Evolutionary conservation across 371 early-diverging fungal species (phyloP), one percentile per base, ranked within the genome.

Genomic region (Batkoa obscura): DNA sequence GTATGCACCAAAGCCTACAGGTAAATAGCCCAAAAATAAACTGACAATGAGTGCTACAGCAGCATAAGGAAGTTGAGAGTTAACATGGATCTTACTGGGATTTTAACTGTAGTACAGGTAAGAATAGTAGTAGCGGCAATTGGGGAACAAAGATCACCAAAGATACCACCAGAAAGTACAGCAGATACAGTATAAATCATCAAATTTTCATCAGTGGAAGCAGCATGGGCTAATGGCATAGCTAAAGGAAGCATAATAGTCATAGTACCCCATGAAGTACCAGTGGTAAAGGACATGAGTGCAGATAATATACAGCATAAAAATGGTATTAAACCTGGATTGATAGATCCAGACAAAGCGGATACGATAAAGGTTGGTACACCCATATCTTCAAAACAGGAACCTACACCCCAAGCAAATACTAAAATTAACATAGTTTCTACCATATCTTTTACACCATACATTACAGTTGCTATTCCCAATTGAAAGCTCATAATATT

Each of bases 221-320:
- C 9, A 4, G 41, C 12, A 23, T 35, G 3, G 13, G 39, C 50
- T 9, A 57, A 38, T 1, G 57, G 57, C 35, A 57, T 41, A 12
- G 39, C 50, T 42, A 57, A 41, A 6, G 57, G 57, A 32, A 57
- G 50, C 39, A 57, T 37, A 37, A 57, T 57, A 32, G 50, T n/a
- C 34, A 39, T 57, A n/a, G 57, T 57, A 17, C 57, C 57, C 57
- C 57, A 57, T 2, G 50, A 49, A n/a, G 57, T 57, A 50, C 57
- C 57, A 10, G 57, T 57, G 3, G 31, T 42, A 31, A 57, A 57
- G 2, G 50, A 49, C 6, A 57, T 41, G 30, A 57, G n/a, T 1
- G 42, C 39, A n/a, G 57, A 47, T 1, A 49, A 31, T 2, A 57
- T 17, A 41, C 36, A 57, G 17, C 30, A 9, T 30, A 57, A 32